Evolutionary conservation across 2,329 filamentous ascomycete species (phyloP), one percentile per base, ranked within the genome.

Genomic region (Trichoderma harzianum): DNA sequence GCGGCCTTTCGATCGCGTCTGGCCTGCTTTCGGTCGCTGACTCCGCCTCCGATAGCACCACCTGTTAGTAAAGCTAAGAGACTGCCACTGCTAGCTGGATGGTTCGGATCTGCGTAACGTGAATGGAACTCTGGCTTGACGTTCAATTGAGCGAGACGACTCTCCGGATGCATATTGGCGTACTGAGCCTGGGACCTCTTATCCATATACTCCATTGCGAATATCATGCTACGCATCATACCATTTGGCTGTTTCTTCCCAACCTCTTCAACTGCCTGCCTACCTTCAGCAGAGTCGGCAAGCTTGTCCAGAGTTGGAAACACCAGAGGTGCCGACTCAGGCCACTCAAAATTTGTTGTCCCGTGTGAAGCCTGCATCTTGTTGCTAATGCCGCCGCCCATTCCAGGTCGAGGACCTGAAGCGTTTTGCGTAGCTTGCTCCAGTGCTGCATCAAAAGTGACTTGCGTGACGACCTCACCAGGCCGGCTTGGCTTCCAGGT

Each of bases 291-390:
- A n/a, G 72, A 39, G 16, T 34, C 36, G 28, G 69, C 28, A 4
- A 69, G 64, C 16, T 73, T 72, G 47, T 86, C 83, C 1, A 86
- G 78, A 4, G 77, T 78, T 0, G 86, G 86, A 67, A 85, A 88
- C 7, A 86, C 75, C 5, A 89, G 78, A 0, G 86, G 83, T 3
- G 86, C 86, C 2, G 82, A 78, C 60, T 86, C 81, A 0, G 83
- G 84, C 39, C 82, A 78, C 30, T 84, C 79, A 11, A 85, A 85
- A 10, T 66, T 67, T 12, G 66, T 72, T n/a, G 78, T 77, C 1
- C 81, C 83, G 39, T 81, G 80, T 0, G 81, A 82, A 2, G 81
- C 75, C 26, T 82, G 77, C 58, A 84, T 75, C 53, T 78, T 80
- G 10, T 68, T 72, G 18, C 57, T 53, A 7, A 73, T 21, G 1